Evolutionary conservation across 2,329 filamentous ascomycete genomes (phyloP), one percentile per base, ranked within the genome.

Genomic region (Diaporthe velutina): DNA sequence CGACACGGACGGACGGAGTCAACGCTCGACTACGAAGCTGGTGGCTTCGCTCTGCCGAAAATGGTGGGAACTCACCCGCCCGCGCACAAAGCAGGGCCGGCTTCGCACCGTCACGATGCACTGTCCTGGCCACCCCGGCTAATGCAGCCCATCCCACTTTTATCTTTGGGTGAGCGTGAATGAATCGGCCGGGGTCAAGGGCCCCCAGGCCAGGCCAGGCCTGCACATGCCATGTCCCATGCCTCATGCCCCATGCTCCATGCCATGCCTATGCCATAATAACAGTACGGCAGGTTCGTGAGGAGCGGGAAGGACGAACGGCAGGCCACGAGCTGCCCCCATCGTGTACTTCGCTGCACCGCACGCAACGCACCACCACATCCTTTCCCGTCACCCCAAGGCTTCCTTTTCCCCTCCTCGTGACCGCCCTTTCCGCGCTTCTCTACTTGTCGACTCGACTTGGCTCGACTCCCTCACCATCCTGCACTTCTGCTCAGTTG

Each of bases 371-470:
- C n/a, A n/a, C n/a, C n/a, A n/a, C n/a, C n/a, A n/a, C 25, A 50
- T 66, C 70, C 55, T 61, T 71, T 40, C 42, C 19, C 66, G 19
- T 38, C 22, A 42, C 30, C 42, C 70, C 71, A 45, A 71, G 50
- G n/a, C 28, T 57, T 33, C 66, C 48, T 22, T 64, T 25, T 52
- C 45, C 68, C 40, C 40, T 57, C 58, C 61, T 73, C 57, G 74
- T 74, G 74, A 75, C 71, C 71, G 74, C 74, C 74, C 71, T 74
- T 75, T 75, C 38, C 33, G 12, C 58, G 25, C 45, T 48, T n/a
- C 38, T 33, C 35, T 45, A 13, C 61, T 38, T 28, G 30, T 38
- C 64, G 22, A 25, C 58, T 61, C 35, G n/a, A n/a, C n/a, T n/a
- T n/a, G n/a, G n/a, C 35, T 42, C 38, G 33, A 25, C 10, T 19